Evolutionary conservation across 2,329 filamentous ascomycete genomes (phyloP), one percentile per base, ranked within the genome.

Genomic region (Aspergillus versicolor): DNA sequence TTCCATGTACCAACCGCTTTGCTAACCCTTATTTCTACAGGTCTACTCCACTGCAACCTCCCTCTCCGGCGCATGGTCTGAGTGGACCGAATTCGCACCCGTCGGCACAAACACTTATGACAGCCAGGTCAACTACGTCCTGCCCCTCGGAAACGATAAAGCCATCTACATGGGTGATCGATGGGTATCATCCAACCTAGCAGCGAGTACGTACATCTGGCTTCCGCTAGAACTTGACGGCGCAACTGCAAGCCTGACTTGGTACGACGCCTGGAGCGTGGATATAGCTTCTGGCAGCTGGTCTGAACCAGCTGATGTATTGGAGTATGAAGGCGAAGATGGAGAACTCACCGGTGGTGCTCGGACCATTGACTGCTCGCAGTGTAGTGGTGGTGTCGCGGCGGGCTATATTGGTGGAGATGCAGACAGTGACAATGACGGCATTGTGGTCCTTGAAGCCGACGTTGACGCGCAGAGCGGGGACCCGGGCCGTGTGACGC

Each of bases 181-280:
- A 21, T 89, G 87, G 87, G 71, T 83, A 0, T 80, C 77, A 5
- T 68, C 70, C n/a, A 85, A 88, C 60, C 77, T 90, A 0, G 81
- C 80, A 70, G 74, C 81, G 0, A 83, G 80, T 51, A 87, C 84
- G 0, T 88, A 88, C 63, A 73, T 88, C 41, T 89, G 86, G 86
- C 77, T 88, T 0, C 86, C 86, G 0, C 70, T 88, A 0, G 63
- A 48, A 0, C 41, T 63, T n/a, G 22, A 44, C 5, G 61, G 56
- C 2, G 55, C 60, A 0, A 57, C 30, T 0, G 61, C 5, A 1
- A 22, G 5, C 5, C n/a, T 51, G 1, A 4, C 13, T 0, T 51
- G 48, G 48, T 51, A 42, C 9, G 48, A 51, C 13, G 17, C 34
- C 1, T 51, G 48, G 48, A 42, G 19, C 4, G 37, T 51, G n/a